These are phyloP conservation scores for Saccharomycopsis malanga DNA, from an alignment of 805 yeast genomes.

Conservation along the genomic window DNA sequence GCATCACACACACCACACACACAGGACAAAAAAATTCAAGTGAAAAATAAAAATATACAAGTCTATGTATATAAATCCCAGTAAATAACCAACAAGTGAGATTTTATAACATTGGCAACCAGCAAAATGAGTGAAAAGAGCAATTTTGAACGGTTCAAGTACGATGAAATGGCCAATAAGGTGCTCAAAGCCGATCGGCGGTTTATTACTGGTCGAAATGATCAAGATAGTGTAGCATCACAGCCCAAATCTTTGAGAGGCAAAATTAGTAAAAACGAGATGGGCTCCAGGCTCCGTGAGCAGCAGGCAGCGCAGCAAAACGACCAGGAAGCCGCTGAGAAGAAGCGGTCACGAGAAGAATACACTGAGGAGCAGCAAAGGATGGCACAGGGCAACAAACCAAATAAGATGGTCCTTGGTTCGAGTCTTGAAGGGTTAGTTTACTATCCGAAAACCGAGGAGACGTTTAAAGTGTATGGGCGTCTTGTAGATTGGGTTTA, in stretches of 20 bases:
- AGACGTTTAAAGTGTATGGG: slow-evolving; percentile 46
- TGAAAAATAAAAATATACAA: no score
- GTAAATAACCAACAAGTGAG: no score
- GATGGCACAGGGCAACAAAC: slow-evolving; percentile 23
- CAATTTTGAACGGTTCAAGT: slow-evolving; percentile 35
- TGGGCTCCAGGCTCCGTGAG: slow-evolving; percentile 47
- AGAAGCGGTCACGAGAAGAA: slow-evolving; percentile 22
- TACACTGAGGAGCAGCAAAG: slow-evolving; percentile 22
- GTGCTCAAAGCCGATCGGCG: slow-evolving; percentile 56
- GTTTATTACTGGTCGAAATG: slow-evolving; percentile 36
- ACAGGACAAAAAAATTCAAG: no score
- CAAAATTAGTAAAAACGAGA: slow-evolving; percentile 54
- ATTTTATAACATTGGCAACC: no score
- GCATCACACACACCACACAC: no score
- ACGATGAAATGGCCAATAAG: slow-evolving; percentile 72
- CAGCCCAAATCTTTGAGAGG: slow-evolving; percentile 72
- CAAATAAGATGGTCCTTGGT: neutral
- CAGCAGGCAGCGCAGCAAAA: slow-evolving; percentile 21
- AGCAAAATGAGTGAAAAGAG: slow-evolving; percentile 1
- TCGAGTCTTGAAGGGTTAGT: slow-evolving; percentile 37
- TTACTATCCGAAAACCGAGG: slow-evolving; percentile 57
- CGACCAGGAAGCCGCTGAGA: slow-evolving; percentile 23
- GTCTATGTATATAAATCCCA: no score
- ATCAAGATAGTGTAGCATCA: slow-evolving; percentile 44
- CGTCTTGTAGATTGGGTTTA: slow-evolving; percentile 22